Evolutionary conservation across 2,329 filamentous ascomycete species (phyloP).

Genomic region (Geosmithia putterillii): DNA sequence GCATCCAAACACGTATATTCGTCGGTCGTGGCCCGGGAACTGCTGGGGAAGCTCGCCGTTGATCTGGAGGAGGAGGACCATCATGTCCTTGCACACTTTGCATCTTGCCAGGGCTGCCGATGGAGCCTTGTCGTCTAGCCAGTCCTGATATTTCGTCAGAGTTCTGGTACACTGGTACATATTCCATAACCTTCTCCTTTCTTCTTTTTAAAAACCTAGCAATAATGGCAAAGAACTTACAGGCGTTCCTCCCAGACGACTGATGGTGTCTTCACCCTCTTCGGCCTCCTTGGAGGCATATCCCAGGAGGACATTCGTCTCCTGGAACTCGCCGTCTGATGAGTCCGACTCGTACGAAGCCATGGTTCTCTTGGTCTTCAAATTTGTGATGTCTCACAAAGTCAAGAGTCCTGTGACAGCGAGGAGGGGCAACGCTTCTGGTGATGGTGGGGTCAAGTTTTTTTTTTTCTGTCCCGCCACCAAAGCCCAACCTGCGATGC

Average conservation of each 20-base stretch:
- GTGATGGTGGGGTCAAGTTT: constrained; percentile 23
- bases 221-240: constrained; percentile 39
- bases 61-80: constrained; percentile 79
- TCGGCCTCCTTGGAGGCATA: constrained; percentile 73
- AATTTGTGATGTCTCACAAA: neutral
- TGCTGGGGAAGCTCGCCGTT: constrained; percentile 80
- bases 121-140: constrained; percentile 66
- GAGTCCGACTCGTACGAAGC: constrained; percentile 80
- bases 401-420: neutral
- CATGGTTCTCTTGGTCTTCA: constrained; percentile 30
- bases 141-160: no score
- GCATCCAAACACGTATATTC: constrained; percentile 80
- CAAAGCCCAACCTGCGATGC: neutral
- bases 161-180: no score
- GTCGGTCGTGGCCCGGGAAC: constrained; percentile 77
- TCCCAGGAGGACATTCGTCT: constrained; percentile 81
- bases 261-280: constrained; percentile 59
- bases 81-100: constrained; percentile 72
- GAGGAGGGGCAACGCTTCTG: neutral
- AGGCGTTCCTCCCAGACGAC: constrained; percentile 75
- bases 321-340: constrained; percentile 56
- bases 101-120: constrained; percentile 72
- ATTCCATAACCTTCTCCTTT: neutral
- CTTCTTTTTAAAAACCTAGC: no score
- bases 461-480: neutral